These are phyloP conservation scores for Grifola frondosa DNA, from an alignment of 1,284 basidiomycete species.

Conservation along the genomic window DNA sequence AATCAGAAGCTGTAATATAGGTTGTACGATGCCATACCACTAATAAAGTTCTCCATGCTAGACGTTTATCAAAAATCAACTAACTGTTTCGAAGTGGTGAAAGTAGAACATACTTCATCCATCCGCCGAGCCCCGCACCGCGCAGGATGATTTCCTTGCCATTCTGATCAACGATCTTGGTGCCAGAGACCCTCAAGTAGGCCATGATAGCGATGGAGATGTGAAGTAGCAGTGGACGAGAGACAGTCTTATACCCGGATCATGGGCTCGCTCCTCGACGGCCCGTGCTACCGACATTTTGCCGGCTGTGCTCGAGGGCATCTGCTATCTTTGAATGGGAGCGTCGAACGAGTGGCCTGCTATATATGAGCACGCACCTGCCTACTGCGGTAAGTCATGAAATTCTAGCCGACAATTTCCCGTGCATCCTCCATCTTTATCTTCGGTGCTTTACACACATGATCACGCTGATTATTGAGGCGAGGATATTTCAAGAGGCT, in stretches of 20 bases:
- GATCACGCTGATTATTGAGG: too few species aligned
- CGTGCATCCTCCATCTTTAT: too few species aligned
- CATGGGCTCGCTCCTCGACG: background rate
- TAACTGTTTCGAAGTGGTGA: background rate
- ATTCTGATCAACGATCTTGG: constrained; percentile 48
- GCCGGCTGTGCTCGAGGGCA: too few species aligned
- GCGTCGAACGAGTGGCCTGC: too few species aligned
- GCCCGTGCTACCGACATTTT: too few species aligned
- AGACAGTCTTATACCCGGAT: background rate
- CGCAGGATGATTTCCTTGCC: constrained; percentile 59
- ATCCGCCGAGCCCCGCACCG: constrained; percentile 69
- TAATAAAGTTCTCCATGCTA: constrained; percentile 67
- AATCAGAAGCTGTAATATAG: background rate
- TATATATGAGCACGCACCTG: too few species aligned
- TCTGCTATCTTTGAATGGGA: too few species aligned
- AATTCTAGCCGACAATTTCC: too few species aligned
- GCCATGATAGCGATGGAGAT: constrained; percentile 7
- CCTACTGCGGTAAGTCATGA: too few species aligned
- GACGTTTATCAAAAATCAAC: too few species aligned
- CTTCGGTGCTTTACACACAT: too few species aligned
- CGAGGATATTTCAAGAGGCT: too few species aligned
- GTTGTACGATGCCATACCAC: constrained; percentile 32
- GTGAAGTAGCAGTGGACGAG: background rate
- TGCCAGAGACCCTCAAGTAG: constrained; percentile 10
- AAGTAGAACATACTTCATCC: constrained; percentile 55